Base-by-base conservation (phyloP, 225 moss, liverwort and hornwort species). In the Pseudisothecium myosuroides region DNA sequence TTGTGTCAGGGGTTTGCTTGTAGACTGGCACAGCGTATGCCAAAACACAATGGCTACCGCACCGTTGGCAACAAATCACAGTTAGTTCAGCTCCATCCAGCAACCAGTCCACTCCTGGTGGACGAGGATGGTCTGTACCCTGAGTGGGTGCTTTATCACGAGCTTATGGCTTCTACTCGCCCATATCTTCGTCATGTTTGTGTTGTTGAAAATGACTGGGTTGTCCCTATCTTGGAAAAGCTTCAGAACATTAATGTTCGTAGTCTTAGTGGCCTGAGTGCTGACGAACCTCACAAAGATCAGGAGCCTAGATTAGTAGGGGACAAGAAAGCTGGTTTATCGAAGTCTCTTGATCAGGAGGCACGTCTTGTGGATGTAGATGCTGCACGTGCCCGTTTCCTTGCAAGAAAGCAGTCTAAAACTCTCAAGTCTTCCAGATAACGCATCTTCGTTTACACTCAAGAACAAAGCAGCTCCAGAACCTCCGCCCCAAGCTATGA, bases 111-210 rank as follows among this genome's bases (percentile, higher is more conserved):
- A 63, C 96, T 98, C 68, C 88, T 94, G 89, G 94, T 96, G 85
- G 96, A 98, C 86, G 95, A 97, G 89, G 97, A 98, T 87, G 98
- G 98, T 79, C 89, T 98, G 77, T 92, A 95, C 28, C 98, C 97
- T 47, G 98, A 98, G 89, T 98, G 98, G 98, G 91, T 98, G 76
- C 94, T 98, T n/a, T 97, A 98, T 89, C 98, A 98, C 85, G 98
- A 98, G 86, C 93, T 98, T 82, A 93, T 98, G 88, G 90, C 97
- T 76, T 95, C 94, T 80, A 91, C 96, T 28, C 97, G 96, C 67
- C 95, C 98, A 8, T 98, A 91, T 82, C 93, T 98, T 81, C 94
- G 96, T 71, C 98, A 98, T 87, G 92, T 98, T 58, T 97, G 98
- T 91, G 95, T 94, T 55, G 91, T 98, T 49, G 97, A 98, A 86